phyloP scores from a whole-genome alignment of 2,329 filamentous ascomycete genomes.

The Fusarium anthophilum region DNA sequence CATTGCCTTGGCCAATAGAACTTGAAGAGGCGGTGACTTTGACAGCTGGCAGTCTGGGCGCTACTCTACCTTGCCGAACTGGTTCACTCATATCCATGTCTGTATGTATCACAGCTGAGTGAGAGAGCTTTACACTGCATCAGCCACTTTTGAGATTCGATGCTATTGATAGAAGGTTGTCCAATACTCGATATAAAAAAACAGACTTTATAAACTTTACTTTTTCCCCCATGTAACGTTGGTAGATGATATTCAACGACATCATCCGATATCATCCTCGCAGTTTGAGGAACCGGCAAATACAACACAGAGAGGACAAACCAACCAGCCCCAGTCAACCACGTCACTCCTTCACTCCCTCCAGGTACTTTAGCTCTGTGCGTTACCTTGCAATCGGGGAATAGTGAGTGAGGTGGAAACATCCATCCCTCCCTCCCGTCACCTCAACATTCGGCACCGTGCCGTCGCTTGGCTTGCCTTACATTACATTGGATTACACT shows the following conservation, averaged over 20 bases:
- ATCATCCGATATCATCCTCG: background rate
- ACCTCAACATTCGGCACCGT: background rate
- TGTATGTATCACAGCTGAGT: background rate
- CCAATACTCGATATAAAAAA: background rate
- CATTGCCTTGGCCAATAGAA: constrained; percentile 20
- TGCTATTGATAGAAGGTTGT: background rate
- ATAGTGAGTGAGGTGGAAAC: constrained; percentile 37
- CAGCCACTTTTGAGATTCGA: constrained; percentile 10
- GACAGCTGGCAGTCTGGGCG: constrained; percentile 36
- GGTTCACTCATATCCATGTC: constrained; percentile 11
- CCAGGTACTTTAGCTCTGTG: constrained; percentile 18
- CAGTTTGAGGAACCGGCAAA: background rate
- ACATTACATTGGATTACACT: background rate
- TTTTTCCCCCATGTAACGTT: background rate
- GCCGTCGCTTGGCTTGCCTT: background rate
- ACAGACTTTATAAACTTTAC: background rate
- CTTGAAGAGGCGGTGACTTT: constrained; percentile 20
- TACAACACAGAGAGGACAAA: constrained; percentile 8
- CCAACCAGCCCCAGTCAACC: constrained; percentile 33
- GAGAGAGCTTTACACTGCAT: background rate
- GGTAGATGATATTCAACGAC: background rate
- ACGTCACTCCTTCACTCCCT: constrained; percentile 36
- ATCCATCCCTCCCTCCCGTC: background rate
- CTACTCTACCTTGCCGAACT: constrained; percentile 11
- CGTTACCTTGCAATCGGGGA: constrained; percentile 29